Evolutionary conservation across 2,329 filamentous ascomycete genomes (phyloP).

Genomic region (Pseudogymnoascus sp.): DNA sequence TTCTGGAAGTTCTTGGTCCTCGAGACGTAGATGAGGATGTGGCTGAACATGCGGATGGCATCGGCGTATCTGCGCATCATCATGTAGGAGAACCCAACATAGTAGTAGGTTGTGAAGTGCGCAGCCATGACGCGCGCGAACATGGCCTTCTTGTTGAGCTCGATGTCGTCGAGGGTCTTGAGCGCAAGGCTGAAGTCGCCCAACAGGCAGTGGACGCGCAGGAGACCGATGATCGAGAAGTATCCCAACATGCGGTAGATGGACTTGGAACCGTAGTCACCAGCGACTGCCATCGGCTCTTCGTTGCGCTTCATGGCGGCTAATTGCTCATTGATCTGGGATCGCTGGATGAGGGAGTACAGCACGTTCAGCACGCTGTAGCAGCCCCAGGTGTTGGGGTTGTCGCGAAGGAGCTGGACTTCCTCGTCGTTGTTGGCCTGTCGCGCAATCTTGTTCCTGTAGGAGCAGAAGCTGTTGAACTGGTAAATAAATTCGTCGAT

Average conservation of each 20-base stretch:
- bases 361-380: slow-evolving; percentile 99
- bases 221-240: slow-evolving; percentile 96
- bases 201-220: slow-evolving; percentile 91
- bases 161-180: slow-evolving; percentile 98
- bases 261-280: slow-evolving; percentile 89
- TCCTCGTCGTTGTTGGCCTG: slow-evolving; percentile 84
- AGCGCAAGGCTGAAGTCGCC: slow-evolving; percentile 97
- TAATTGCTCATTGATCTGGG: slow-evolving; percentile 96
- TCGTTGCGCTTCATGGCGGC: slow-evolving; percentile 90
- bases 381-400: slow-evolving; percentile 98
- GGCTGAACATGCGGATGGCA: slow-evolving; percentile 99
- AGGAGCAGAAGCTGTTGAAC: slow-evolving; percentile 98
- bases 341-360: slow-evolving; percentile 97
- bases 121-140: slow-evolving; percentile 99
- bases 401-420: slow-evolving; percentile 81
- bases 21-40: slow-evolving; percentile 98
- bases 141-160: slow-evolving; percentile 99
- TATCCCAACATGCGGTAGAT: slow-evolving; percentile 98
- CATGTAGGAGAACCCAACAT: slow-evolving; percentile 99
- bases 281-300: slow-evolving; percentile 77
- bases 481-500: slow-evolving; percentile 99
- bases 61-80: slow-evolving; percentile 99
- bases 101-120: slow-evolving; percentile 99
- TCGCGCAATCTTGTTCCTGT: slow-evolving; percentile 84
- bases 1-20: slow-evolving; percentile 99